Evolutionary conservation across 139 green algal species (phyloP).

Genomic region (Haematococcus lacustris): DNA sequence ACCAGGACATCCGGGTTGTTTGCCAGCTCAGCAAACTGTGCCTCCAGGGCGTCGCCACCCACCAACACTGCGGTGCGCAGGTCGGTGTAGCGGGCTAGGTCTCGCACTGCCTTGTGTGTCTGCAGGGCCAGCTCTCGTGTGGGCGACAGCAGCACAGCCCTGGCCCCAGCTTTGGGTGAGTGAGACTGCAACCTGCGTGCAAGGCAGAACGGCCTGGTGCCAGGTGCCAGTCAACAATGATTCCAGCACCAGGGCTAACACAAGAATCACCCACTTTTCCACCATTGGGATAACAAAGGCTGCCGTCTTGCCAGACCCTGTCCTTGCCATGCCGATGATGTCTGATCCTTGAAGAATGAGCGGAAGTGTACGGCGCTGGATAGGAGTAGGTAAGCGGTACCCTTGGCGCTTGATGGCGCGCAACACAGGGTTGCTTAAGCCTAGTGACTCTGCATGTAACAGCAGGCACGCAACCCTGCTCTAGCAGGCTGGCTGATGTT

Average conservation of each 20-base stretch:
- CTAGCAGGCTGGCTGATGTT: background rate
- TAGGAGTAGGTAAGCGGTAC: constrained; percentile 92
- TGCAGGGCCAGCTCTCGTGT: constrained; percentile 82
- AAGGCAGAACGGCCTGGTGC: no score
- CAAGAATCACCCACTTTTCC: constrained; percentile 55
- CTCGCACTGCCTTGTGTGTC: constrained; percentile 69
- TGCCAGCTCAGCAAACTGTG: constrained; percentile 89
- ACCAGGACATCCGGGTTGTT: constrained; percentile 89
- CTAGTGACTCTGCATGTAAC: constrained; percentile 72
- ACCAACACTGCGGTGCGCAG: constrained; percentile 81
- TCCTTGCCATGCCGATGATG: constrained; percentile 88
- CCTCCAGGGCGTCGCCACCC: constrained; percentile 92
- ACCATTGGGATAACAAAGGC: constrained; percentile 92
- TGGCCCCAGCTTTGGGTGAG: constrained; percentile 61
- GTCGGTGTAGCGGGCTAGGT: constrained; percentile 61
- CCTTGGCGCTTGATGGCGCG: constrained; percentile 82
- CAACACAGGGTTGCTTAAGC: constrained; percentile 59
- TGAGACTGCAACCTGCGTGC: constrained; percentile 62
- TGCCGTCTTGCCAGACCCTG: constrained; percentile 94
- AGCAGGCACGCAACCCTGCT: background rate
- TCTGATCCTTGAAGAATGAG: constrained; percentile 76
- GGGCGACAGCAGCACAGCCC: constrained; percentile 82
- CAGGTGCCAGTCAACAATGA: no score
- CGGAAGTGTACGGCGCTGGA: constrained; percentile 86
- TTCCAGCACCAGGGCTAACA: no score